Conservation (phyloP, 2,329 filamentous ascomycete genomes). For the Cytospora leucostoma region DNA sequence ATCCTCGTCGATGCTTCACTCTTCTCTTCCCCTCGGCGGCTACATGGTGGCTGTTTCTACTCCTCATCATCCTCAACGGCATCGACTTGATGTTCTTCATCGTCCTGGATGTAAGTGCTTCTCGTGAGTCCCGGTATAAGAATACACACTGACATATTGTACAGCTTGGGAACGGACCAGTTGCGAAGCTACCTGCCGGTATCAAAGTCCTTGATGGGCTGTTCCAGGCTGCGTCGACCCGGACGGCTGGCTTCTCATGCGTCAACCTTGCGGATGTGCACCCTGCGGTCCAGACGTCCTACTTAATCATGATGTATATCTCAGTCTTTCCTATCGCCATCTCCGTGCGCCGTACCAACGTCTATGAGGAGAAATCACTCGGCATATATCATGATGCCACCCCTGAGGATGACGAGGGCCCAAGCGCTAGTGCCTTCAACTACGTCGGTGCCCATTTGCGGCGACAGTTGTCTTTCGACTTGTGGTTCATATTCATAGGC, state of each 20-base stretch:
- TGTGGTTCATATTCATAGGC: conserved; percentile 96
- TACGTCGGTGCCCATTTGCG: conserved; percentile 92
- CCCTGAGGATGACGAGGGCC: conserved; percentile 51
- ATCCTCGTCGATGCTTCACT: conserved; percentile 94
- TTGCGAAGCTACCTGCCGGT: conserved; percentile 69
- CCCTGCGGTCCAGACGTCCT: conserved; percentile 89
- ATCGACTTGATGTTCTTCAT: conserved; percentile 90
- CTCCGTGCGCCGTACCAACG: conserved; percentile 88
- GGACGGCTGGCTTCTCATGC: conserved; percentile 87
- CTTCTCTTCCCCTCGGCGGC: conserved; percentile 86
- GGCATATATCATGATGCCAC: conserved; percentile 60
- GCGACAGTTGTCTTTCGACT: conserved; percentile 89
- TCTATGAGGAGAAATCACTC: conserved; percentile 89
- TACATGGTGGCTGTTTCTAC: conserved; percentile 94
- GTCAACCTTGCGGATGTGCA: conserved; percentile 78
- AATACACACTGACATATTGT: conserved; percentile 31
- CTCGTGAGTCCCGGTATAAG: conserved; percentile 2
- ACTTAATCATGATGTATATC: conserved; percentile 99
- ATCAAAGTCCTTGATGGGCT: conserved; percentile 81
- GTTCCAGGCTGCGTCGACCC: conserved; percentile 86
- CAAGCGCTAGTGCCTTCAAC: conserved; percentile 64
- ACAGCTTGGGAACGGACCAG: conserved; percentile 69
- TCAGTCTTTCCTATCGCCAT: conserved; percentile 97
- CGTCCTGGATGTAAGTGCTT: conserved; percentile 74
- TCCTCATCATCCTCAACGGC: conserved; percentile 78